A percentile compares a stretch with the other conserved stretches of the same genome.
Conservation (phyloP, 2,329 filamentous ascomycete genomes). For the Neopestalotiopsis rosae region DNA sequence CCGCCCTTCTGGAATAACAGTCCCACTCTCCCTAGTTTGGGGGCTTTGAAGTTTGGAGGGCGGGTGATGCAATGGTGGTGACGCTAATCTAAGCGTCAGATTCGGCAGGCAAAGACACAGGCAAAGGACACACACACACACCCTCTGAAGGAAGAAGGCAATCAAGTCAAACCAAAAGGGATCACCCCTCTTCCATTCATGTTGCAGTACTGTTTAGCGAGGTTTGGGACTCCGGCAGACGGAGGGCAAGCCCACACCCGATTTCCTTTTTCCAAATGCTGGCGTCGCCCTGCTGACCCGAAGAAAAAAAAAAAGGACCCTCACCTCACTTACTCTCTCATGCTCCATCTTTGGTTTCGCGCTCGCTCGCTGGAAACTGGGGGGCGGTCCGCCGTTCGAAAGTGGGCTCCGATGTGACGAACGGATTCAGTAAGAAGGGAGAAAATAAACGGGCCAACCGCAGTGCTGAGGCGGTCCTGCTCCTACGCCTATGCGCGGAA, state of each 20-base stretch:
- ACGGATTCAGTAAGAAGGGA: not conserved
- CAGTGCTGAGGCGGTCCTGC: not conserved
- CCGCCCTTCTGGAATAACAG: not conserved
- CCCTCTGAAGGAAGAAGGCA: not conserved
- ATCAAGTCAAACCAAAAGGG: not conserved
- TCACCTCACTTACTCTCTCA: not conserved
- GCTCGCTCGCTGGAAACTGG: not conserved
- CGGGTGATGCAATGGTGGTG: slow-evolving; percentile 1
- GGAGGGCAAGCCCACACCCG: not conserved
- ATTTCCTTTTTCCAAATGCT: not conserved
- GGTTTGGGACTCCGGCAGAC: not conserved
- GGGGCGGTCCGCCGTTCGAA: not conserved
- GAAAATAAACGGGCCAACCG: not conserved
- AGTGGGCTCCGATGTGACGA: slow-evolving; percentile 1
- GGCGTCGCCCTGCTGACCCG: not conserved
- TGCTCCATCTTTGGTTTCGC: not conserved
- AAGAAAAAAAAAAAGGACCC: too few relatives aligned
- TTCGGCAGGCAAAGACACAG: not conserved
- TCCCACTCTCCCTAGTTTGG: not conserved
- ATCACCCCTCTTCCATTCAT: not conserved
- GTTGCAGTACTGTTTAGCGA: not conserved
- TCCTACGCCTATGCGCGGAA: not conserved
- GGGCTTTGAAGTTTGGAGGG: not conserved
- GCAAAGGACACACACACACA: not conserved
- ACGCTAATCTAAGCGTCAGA: not conserved